phyloP scores from a whole-genome alignment of 352 stramenopile genomes.

The Blastocystis sp. region DNA sequence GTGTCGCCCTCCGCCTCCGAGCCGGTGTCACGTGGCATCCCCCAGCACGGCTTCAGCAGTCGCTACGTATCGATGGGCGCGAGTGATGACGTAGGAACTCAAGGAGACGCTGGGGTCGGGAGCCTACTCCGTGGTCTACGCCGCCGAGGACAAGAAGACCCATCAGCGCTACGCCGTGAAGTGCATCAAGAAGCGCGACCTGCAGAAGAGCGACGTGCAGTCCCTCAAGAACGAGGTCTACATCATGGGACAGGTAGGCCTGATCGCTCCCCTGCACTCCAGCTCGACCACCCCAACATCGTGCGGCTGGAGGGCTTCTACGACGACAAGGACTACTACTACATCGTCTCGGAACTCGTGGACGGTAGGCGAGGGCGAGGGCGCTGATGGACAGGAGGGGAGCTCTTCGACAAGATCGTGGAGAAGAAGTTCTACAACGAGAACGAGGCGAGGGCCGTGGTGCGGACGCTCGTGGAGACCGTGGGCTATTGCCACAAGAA shows the following conservation, averaged over 20 bases:
- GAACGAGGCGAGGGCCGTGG: conserved; percentile 81
- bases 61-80: not conserved
- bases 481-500: conserved; percentile 83
- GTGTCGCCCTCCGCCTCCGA: not conserved
- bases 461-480: conserved; percentile 79
- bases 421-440: conserved; percentile 88
- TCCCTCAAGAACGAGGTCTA: conserved; percentile 70
- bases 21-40: conserved; percentile 11
- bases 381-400: conserved; percentile 67
- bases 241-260: conserved; percentile 70
- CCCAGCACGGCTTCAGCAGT: conserved; percentile 29
- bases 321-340: conserved; percentile 85
- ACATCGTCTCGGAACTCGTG: conserved; percentile 94
- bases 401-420: conserved; percentile 89
- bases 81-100: conserved; percentile 64
- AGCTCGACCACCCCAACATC: conserved; percentile 84
- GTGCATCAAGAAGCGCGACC: conserved; percentile 78
- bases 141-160: conserved; percentile 75
- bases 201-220: conserved; percentile 77
- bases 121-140: conserved; percentile 79
- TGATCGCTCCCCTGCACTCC: conserved; percentile 1
- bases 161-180: conserved; percentile 80
- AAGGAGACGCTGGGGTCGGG: conserved; percentile 79
- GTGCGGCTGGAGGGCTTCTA: conserved; percentile 86
- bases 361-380: conserved; percentile 69